phyloP scores from a whole-genome alignment of 805 yeast genomes.

The Candida xiaguanensis region DNA sequence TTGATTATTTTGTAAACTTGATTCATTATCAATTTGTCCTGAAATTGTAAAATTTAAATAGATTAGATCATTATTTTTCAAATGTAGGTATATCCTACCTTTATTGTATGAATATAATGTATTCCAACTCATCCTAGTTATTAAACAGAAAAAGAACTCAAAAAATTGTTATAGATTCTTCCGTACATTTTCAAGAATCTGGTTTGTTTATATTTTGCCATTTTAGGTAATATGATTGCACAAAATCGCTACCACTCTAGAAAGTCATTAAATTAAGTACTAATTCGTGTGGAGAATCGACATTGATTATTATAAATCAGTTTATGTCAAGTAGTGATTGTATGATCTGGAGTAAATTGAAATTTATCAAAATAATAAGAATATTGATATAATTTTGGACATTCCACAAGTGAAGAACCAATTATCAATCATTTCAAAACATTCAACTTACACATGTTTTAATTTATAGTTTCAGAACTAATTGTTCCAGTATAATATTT shows the following conservation, averaged over 20 bases:
- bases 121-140: constrained; percentile 24
- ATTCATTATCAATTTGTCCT: constrained; percentile 14
- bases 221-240: neutral
- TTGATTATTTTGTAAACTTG: constrained; percentile 20
- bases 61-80: constrained; percentile 34
- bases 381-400: too few species aligned
- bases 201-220: constrained; percentile 5
- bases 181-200: neutral
- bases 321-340: too few species aligned
- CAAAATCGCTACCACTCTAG: neutral
- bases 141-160: neutral
- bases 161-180: neutral
- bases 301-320: too few species aligned
- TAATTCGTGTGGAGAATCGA: too few species aligned
- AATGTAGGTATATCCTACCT: constrained; percentile 32
- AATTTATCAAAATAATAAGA: too few species aligned
- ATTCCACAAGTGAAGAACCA: too few species aligned
- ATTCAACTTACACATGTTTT: too few species aligned
- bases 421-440: too few species aligned
- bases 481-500: too few species aligned
- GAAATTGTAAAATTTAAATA: constrained; percentile 31
- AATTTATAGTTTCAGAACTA: too few species aligned
- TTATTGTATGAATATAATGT: constrained; percentile 32
- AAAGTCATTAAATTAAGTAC: too few species aligned
- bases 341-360: too few species aligned